Evolutionary conservation across 2,329 filamentous ascomycete genomes (phyloP).

Genomic region (Scedosporium minutisporum): DNA sequence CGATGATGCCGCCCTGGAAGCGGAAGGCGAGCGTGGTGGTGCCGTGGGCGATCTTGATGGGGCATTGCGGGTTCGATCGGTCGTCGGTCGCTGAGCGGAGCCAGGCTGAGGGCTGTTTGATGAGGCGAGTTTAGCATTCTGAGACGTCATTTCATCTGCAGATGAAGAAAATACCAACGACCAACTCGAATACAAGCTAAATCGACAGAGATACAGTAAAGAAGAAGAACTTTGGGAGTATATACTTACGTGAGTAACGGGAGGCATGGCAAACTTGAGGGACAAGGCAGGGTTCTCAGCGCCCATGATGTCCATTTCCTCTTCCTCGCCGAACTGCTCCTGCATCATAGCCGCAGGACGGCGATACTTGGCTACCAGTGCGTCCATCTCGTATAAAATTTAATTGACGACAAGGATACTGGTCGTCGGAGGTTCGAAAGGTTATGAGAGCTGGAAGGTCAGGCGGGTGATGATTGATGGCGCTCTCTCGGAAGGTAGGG

Average conservation of each 20-base stretch:
- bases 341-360: conserved; percentile 62
- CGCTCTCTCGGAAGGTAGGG: background rate
- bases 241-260: conserved; percentile 72
- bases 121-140: background rate
- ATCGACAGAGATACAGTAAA: background rate
- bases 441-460: background rate
- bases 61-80: conserved; percentile 89
- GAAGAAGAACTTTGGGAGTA: background rate
- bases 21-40: conserved; percentile 96
- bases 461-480: background rate
- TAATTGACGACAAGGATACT: background rate
- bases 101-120: conserved; percentile 71
- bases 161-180: background rate
- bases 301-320: conserved; percentile 62
- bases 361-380: conserved; percentile 86
- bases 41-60: conserved; percentile 98
- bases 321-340: conserved; percentile 62
- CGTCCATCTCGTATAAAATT: conserved; percentile 57
- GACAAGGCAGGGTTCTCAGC: conserved; percentile 58
- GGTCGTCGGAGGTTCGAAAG: background rate
- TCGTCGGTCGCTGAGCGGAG: conserved; percentile 96
- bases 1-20: conserved; percentile 97
- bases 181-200: background rate
- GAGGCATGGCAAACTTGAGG: conserved; percentile 90
- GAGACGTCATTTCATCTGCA: background rate